Evolutionary conservation across 1,284 basidiomycete species (phyloP).

Genomic region (Tranzscheliella williamsii): DNA sequence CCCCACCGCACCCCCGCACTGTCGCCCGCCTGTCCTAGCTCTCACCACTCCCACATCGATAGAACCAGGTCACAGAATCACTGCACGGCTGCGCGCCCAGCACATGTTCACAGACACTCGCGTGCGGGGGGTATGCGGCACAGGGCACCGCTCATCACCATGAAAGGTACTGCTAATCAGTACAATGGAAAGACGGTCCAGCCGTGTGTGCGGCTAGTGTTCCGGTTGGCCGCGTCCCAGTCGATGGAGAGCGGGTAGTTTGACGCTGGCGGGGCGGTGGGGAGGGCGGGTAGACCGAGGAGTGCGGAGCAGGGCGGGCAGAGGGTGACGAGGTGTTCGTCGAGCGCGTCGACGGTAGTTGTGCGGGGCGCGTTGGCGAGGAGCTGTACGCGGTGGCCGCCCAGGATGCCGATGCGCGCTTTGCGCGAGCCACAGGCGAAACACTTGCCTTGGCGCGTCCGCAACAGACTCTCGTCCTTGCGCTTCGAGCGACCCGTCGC

Average conservation of each 20-base stretch:
- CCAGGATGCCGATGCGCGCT: slow-evolving; percentile 32
- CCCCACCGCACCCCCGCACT: too few species aligned
- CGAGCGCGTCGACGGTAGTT: slow-evolving; percentile 4
- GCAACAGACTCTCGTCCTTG: slow-evolving; percentile 18
- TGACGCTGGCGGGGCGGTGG: neutral
- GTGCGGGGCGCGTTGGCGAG: slow-evolving; percentile 1
- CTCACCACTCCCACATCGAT: too few species aligned
- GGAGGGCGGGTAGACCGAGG: slow-evolving; percentile 13
- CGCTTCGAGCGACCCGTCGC: slow-evolving; percentile 8
- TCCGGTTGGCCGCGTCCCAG: slow-evolving; percentile 1
- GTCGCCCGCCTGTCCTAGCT: too few species aligned
- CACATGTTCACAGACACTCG: too few species aligned
- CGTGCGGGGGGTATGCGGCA: too few species aligned
- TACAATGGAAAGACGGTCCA: slow-evolving; percentile 35
- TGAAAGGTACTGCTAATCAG: too few species aligned
- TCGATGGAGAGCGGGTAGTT: slow-evolving; percentile 19
- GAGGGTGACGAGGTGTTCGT: slow-evolving; percentile 23
- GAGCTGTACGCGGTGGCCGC: slow-evolving; percentile 19
- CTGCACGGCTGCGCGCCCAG: too few species aligned
- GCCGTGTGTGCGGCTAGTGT: slow-evolving; percentile 5
- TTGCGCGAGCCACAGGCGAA: slow-evolving; percentile 26
- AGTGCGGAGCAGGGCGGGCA: slow-evolving; percentile 25
- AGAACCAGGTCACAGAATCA: too few species aligned
- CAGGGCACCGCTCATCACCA: too few species aligned
- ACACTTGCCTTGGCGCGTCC: slow-evolving; percentile 31